Conservation (phyloP, 176 grass and related monocot species). For the Poa pratensis region DNA sequence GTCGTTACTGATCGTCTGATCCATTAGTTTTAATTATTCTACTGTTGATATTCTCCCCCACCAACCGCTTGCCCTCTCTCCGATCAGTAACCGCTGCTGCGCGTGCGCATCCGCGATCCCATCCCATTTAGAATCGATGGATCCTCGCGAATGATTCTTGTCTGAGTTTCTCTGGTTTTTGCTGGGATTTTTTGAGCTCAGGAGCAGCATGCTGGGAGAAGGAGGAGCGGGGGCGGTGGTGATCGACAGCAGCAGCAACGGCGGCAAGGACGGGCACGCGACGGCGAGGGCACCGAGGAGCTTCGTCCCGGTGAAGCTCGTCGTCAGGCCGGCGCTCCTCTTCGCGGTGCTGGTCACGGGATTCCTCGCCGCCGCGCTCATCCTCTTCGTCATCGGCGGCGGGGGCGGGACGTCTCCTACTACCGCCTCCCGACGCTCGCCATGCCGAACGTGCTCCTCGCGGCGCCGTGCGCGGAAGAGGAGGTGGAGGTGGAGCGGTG, state of each 20-base stretch:
- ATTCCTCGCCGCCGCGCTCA: constrained; percentile 37
- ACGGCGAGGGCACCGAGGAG: constrained; percentile 11
- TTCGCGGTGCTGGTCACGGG: constrained; percentile 44
- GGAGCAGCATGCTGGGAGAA: constrained; percentile 36
- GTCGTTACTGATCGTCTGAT: not conserved
- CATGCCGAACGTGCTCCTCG: constrained; percentile 11
- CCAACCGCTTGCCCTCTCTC: not conserved
- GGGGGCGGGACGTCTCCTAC: not conserved
- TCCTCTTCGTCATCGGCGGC: not conserved
- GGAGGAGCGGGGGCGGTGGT: too few species aligned
- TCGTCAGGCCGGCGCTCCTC: constrained; percentile 52
- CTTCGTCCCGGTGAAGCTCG: constrained; percentile 24
- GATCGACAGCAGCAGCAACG: constrained; percentile 12
- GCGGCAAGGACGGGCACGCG: constrained; percentile 23
- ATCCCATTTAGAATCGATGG: not conserved
- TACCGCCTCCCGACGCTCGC: constrained; percentile 23
- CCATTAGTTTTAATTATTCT: not conserved
- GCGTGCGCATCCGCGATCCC: not conserved
- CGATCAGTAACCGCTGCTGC: not conserved
- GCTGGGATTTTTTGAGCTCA: not conserved
- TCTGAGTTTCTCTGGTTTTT: constrained; percentile 2
- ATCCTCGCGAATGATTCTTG: not conserved
- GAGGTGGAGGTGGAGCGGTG: constrained; percentile 24
- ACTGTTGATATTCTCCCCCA: not conserved
- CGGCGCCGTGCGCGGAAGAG: not conserved